Evolutionary conservation across 768 basidiomycete species (phyloP).

Genomic region (Mycena pura): DNA sequence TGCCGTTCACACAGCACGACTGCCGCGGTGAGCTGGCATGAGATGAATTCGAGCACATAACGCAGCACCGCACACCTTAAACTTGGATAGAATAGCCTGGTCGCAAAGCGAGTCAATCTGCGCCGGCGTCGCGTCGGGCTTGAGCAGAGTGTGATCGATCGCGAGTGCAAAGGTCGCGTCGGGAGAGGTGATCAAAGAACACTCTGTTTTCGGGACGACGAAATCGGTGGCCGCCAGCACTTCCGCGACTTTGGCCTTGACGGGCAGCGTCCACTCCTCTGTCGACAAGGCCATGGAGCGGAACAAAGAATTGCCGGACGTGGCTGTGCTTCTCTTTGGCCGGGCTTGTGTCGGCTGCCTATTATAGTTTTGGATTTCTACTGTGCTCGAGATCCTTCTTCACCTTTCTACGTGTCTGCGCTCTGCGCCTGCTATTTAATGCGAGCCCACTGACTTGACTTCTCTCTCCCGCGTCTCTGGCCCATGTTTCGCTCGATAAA

Average conservation of each 20-base stretch:
- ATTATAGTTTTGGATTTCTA: no score
- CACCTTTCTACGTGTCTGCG: not conserved
- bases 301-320: no score
- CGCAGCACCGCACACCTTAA: constrained; percentile 49
- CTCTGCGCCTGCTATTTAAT: not conserved
- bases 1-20: constrained; percentile 61
- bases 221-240: constrained; percentile 24
- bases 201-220: constrained; percentile 32
- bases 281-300: constrained; percentile 39
- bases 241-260: constrained; percentile 37
- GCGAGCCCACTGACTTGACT: not conserved
- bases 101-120: constrained; percentile 56
- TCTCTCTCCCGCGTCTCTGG: not conserved
- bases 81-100: constrained; percentile 53
- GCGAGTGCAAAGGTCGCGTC: constrained; percentile 42
- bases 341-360: no score
- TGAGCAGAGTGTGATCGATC: constrained; percentile 59
- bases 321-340: no score
- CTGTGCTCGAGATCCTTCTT: not conserved
- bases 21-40: constrained; percentile 23
- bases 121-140: constrained; percentile 52
- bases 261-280: constrained; percentile 40
- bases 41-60: not conserved
- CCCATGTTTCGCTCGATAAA: not conserved
- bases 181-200: constrained; percentile 26